These are phyloP conservation scores for Xerocomus nothofagi DNA, from an alignment of 1,284 basidiomycete genomes.

Conservation along the genomic window DNA sequence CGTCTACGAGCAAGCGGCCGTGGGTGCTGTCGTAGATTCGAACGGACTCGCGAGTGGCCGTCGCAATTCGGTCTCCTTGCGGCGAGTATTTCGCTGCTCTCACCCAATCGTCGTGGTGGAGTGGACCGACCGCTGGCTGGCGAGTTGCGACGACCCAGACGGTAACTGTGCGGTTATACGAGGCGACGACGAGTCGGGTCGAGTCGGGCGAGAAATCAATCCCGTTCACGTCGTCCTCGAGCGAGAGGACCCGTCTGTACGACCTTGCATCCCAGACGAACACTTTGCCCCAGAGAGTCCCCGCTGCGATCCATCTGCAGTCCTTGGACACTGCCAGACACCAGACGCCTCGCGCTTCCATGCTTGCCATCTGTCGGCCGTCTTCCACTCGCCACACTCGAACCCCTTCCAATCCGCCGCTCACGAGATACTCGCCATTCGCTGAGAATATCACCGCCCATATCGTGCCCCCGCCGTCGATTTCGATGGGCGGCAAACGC, in stretches of 20 bases:
- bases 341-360: neutral
- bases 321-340: slow-evolving; percentile 6
- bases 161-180: neutral
- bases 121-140: neutral
- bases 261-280: neutral
- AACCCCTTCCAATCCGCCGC: neutral
- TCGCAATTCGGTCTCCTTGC: no score
- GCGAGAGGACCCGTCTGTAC: neutral
- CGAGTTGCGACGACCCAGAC: neutral
- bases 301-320: slow-evolving; percentile 9
- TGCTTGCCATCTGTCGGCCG: neutral
- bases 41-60: no score
- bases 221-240: neutral
- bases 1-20: neutral
- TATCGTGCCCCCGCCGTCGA: neutral
- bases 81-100: no score
- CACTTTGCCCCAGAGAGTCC: neutral
- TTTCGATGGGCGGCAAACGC: neutral
- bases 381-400: slow-evolving; percentile 4
- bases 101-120: neutral
- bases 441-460: neutral
- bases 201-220: slow-evolving; percentile 17
- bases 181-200: slow-evolving; percentile 2
- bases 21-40: neutral
- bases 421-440: neutral